These are phyloP conservation scores for Asterophora parasitica DNA, from an alignment of 768 basidiomycete species.

Conservation along the genomic window DNA sequence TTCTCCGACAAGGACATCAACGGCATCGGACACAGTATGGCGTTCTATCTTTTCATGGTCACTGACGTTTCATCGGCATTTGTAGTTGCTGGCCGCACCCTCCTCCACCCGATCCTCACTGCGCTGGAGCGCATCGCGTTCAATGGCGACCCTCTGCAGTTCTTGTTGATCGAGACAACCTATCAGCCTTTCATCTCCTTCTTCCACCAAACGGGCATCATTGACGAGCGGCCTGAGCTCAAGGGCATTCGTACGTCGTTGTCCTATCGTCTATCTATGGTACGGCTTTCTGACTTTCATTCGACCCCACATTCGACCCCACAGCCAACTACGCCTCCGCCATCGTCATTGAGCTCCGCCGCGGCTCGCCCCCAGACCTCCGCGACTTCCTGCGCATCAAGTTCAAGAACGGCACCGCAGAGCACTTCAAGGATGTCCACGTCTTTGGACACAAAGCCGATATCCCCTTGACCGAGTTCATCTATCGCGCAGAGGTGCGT, in stretches of 20 bases:
- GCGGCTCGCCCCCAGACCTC: constrained; percentile 67
- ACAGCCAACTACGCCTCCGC: constrained; percentile 72
- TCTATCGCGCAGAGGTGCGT: constrained; percentile 72
- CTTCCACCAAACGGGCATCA: constrained; percentile 71
- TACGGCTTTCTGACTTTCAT: no score
- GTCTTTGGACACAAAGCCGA: constrained; percentile 73
- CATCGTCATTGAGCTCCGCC: constrained; percentile 73
- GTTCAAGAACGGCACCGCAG: constrained; percentile 77
- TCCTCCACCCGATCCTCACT: constrained; percentile 64
- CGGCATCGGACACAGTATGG: constrained; percentile 77
- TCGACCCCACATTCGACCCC: no score
- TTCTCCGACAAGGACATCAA: constrained; percentile 60
- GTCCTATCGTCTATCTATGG: no score
- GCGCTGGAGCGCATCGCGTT: constrained; percentile 77
- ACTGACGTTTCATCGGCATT: no score
- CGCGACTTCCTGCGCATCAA: constrained; percentile 81
- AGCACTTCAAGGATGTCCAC: constrained; percentile 60
- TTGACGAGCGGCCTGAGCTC: constrained; percentile 52
- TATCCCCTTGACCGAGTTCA: constrained; percentile 81
- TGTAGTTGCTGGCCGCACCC: constrained; percentile 84
- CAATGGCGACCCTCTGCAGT: constrained; percentile 73
- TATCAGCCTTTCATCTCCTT: constrained; percentile 91
- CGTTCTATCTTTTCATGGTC: no score
- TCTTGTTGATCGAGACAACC: constrained; percentile 73
- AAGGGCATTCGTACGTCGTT: constrained; percentile 65